phyloP scores from a whole-genome alignment of 2,329 filamentous ascomycete genomes.

The Grosmannia serpens region DNA sequence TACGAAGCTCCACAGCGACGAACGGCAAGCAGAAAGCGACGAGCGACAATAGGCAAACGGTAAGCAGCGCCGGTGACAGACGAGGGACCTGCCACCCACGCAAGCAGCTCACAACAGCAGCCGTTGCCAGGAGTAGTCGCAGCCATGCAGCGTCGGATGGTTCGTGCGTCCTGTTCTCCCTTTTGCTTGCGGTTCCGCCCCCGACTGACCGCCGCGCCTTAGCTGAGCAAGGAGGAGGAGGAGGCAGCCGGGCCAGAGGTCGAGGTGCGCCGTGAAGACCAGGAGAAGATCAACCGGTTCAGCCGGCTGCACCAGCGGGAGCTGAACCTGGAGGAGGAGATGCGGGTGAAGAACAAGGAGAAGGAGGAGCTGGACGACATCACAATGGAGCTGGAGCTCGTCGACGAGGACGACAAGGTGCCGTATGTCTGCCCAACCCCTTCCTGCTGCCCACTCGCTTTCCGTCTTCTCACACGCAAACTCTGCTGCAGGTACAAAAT shows the following conservation, averaged over 20 bases:
- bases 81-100: too few species aligned
- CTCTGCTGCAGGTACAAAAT: constrained; percentile 68
- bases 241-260: constrained; percentile 67
- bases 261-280: constrained; percentile 90
- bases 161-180: constrained; percentile 20
- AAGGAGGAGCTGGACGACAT: constrained; percentile 97
- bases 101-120: not conserved
- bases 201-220: constrained; percentile 1
- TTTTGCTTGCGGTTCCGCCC: not conserved
- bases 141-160: constrained; percentile 51
- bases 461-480: not conserved
- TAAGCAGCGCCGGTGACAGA: too few species aligned
- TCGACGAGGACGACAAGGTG: constrained; percentile 71
- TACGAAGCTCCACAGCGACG: too few species aligned
- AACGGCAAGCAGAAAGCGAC: too few species aligned
- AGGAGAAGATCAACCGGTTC: constrained; percentile 98
- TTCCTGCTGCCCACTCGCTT: not conserved
- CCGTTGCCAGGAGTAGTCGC: constrained; percentile 1
- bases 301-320: constrained; percentile 87
- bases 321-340: constrained; percentile 63
- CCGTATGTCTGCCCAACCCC: constrained; percentile 48
- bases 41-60: too few species aligned
- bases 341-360: constrained; percentile 85
- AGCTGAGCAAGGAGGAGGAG: constrained; percentile 89
- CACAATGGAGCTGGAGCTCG: constrained; percentile 68